Base-by-base conservation (phyloP, 192 early-diverging fungal species). In the Linnemannia hyalina region DNA sequence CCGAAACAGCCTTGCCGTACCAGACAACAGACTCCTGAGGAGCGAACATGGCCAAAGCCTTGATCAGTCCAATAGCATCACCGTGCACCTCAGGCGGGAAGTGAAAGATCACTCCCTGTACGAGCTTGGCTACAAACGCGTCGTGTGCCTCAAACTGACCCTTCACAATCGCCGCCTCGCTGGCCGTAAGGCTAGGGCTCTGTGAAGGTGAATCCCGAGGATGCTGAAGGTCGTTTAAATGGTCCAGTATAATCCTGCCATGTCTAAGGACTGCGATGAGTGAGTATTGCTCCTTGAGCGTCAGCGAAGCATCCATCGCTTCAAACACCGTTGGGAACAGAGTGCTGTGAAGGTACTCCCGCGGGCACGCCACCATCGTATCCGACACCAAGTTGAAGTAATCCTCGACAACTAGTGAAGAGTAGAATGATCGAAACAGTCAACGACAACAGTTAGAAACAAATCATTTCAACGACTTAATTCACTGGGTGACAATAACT, bases 351-450 rank as follows among this genome's bases (percentile, higher is more conserved):
- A 93, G 70, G 60, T 94, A 89, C 40, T 85, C 93, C 76, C 68
- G 82, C 42, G 32, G 96, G 93, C 65, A 89, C 70, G 60, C 77
- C 54, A 54, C 93, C 93, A 70, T 93, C 15, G 55, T 91, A 85
- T 65, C 89, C 76, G 68, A 82, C 60, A 26, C 93, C 74, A 96
- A 81, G 63, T 91, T 83, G 86, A 95, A 95, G 83, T 94, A 96
- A 69, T 97, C 95, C 84, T 96, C 95, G 63, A 96, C 81, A 26
- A 95, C 96, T 97, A 88, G 11, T 29, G n/a, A 35, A 69, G 49
- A 54, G 46, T 74, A 41, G 22, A 10, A 18, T 52, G 18, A 18
- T 52, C 49, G 8, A 16, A 2, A 41, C 2, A 20, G 41, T 60
- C 55, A 70, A 54, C n/a, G 10, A 70, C 23, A 60, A 29, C 22